These are phyloP conservation scores for Penicillium sp. DNA, from an alignment of 2,329 filamentous ascomycete species.

Conservation along the genomic window DNA sequence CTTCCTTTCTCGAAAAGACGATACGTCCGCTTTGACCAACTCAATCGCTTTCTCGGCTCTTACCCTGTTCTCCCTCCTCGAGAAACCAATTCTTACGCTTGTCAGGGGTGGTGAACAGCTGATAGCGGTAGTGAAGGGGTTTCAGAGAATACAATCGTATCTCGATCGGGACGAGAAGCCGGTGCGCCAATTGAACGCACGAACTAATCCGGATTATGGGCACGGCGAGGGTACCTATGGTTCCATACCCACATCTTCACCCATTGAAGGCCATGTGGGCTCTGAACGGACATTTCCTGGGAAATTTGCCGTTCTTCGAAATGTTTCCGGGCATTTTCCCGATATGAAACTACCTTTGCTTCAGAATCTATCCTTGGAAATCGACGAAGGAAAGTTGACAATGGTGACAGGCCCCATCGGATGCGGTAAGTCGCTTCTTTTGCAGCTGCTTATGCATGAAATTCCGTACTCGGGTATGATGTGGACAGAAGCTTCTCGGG, in stretches of 20 bases:
- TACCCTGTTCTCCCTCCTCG: constrained; percentile 20
- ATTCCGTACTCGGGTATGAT: neutral
- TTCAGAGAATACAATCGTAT: constrained; percentile 23
- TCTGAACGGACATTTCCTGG: neutral
- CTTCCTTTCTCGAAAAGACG: constrained; percentile 11
- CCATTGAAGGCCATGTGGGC: too few species aligned
- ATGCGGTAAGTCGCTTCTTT: constrained; percentile 21
- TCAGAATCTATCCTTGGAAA: constrained; percentile 13
- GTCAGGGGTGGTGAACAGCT: constrained; percentile 17
- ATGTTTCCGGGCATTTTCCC: constrained; percentile 15
- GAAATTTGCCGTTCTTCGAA: constrained; percentile 4
- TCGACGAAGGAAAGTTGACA: constrained; percentile 8
- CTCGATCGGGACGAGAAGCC: constrained; percentile 12
- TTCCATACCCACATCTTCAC: too few species aligned
- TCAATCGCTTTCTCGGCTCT: constrained; percentile 20
- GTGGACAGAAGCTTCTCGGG: neutral
- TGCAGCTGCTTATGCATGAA: constrained; percentile 19
- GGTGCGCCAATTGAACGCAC: too few species aligned
- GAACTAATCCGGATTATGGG: constrained; percentile 1
- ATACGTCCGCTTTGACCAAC: constrained; percentile 16
- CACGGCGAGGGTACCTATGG: constrained; percentile 5
- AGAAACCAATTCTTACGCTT: constrained; percentile 17
- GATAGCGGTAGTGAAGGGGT: constrained; percentile 19
- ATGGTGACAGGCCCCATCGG: constrained; percentile 23
- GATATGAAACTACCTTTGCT: constrained; percentile 14